These are phyloP conservation scores for Yamadazyma tumulicola DNA, from an alignment of 805 yeast species.

Conservation along the genomic window DNA sequence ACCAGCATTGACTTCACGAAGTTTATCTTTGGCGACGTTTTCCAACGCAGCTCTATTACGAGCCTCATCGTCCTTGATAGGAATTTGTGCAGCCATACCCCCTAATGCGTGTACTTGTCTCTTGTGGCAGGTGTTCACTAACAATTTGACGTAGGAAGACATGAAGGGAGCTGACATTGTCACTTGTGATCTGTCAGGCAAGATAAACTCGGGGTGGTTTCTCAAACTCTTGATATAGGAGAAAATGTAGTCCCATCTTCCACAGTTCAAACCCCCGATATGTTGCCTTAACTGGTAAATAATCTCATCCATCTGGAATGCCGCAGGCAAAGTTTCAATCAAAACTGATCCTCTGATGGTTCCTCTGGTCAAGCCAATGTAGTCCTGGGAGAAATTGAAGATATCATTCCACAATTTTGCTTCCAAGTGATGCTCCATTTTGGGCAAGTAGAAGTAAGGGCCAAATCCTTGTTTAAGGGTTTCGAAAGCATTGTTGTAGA, in stretches of 20 bases:
- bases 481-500: constrained; percentile 69
- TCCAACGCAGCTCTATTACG: constrained; percentile 66
- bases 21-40: constrained; percentile 70
- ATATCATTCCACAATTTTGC: constrained; percentile 83
- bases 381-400: constrained; percentile 73
- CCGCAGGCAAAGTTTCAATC: constrained; percentile 81
- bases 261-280: constrained; percentile 80
- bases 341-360: constrained; percentile 77
- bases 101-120: constrained; percentile 86
- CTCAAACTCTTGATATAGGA: constrained; percentile 74
- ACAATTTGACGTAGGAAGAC: constrained; percentile 70
- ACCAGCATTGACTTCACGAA: constrained; percentile 72
- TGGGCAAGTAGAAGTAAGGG: constrained; percentile 80
- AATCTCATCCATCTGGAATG: constrained; percentile 84
- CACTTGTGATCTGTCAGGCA: constrained; percentile 78
- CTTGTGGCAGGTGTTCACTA: constrained; percentile 71
- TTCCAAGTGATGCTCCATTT: constrained; percentile 83
- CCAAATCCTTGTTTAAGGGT: constrained; percentile 64
- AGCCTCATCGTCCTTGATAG: constrained; percentile 66
- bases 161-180: constrained; percentile 81
- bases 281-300: constrained; percentile 73
- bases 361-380: constrained; percentile 65
- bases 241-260: constrained; percentile 87
- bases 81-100: constrained; percentile 88
- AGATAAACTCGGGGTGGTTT: constrained; percentile 60